Conservation (phyloP, 2,329 filamentous ascomycete genomes). For the Xylaria sp. region DNA sequence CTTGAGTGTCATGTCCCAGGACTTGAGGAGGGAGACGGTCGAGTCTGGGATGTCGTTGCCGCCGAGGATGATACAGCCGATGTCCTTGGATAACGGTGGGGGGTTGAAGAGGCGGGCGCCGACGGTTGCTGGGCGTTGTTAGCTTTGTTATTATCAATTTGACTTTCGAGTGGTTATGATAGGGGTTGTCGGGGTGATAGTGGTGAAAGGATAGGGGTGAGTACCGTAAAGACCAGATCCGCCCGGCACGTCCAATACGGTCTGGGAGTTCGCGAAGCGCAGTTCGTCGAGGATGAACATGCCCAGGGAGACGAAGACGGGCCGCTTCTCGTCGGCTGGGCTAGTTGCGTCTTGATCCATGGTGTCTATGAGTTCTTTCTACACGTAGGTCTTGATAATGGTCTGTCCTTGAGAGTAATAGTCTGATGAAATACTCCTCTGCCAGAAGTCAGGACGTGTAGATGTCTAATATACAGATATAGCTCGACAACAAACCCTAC, state of each 20-base stretch:
- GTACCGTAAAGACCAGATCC: slow-evolving; percentile 13
- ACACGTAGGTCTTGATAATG: neutral
- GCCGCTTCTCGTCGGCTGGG: neutral
- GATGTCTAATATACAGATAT: neutral
- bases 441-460: neutral
- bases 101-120: slow-evolving; percentile 14
- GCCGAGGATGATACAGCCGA: slow-evolving; percentile 10
- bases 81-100: neutral
- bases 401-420: neutral
- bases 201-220: neutral
- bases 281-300: slow-evolving; percentile 16
- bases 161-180: too few species aligned
- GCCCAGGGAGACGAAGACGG: slow-evolving; percentile 11
- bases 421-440: neutral
- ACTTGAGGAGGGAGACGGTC: slow-evolving; percentile 4
- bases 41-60: slow-evolving; percentile 10
- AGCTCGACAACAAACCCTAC: neutral
- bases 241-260: slow-evolving; percentile 7
- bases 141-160: neutral
- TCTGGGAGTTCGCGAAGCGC: slow-evolving; percentile 7
- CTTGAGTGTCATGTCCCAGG: slow-evolving; percentile 8
- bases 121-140: slow-evolving; percentile 8
- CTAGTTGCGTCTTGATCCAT: neutral
- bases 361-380: neutral
- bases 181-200: neutral